Conservation (phyloP, 345 rosid genomes). For the Eucalyptus lansdowneana region DNA sequence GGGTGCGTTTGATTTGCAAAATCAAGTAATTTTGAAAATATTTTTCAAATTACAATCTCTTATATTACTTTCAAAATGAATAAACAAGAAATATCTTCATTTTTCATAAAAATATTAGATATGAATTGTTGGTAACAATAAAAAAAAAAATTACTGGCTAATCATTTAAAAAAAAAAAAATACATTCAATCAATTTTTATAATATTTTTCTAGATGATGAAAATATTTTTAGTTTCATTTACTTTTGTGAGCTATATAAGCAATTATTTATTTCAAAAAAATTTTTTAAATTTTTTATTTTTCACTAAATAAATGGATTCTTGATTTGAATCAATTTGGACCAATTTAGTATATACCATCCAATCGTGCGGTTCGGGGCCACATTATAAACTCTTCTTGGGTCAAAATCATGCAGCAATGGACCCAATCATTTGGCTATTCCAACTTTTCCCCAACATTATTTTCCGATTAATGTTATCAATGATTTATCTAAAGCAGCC, state of each 20-base stretch:
- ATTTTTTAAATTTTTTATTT: not conserved
- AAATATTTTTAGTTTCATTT: not conserved
- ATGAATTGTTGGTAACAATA: rapidly evolving
- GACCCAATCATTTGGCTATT: not conserved
- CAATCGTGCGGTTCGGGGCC: not conserved
- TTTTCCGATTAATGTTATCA: not conserved
- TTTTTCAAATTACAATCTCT: not conserved
- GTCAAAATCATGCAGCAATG: not conserved
- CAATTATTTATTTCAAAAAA: rapidly evolving
- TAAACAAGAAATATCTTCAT: rapidly evolving
- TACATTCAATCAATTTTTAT: not conserved
- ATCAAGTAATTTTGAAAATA: not conserved
- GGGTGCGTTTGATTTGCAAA: not conserved
- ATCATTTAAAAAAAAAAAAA: not conserved
- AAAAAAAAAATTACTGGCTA: not conserved
- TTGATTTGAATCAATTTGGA: not conserved
- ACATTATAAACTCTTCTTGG: not conserved
- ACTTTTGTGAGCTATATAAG: not conserved
- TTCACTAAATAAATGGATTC: not conserved
- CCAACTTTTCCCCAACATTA: not conserved
- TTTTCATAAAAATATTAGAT: rapidly evolving
- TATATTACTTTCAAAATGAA: not conserved
- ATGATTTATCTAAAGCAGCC: not conserved
- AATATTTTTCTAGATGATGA: not conserved
- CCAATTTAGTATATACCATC: not conserved